These are phyloP conservation scores for Gastrolobium bilobum DNA, from an alignment of 306 rosid genomes.

Conservation along the genomic window DNA sequence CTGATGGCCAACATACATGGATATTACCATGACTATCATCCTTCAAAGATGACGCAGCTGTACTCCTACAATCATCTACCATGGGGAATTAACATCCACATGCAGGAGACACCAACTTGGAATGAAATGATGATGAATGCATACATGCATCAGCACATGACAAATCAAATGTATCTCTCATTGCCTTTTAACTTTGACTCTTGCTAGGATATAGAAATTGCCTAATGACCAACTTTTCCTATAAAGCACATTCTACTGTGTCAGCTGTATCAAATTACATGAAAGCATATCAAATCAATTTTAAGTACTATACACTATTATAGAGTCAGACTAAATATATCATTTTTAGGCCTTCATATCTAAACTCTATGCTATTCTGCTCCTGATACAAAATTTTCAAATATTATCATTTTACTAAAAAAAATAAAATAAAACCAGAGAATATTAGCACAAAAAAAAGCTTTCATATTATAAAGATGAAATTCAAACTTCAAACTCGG, in stretches of 20 bases:
- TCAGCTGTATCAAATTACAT: background rate
- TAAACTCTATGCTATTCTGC: background rate
- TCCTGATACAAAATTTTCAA: background rate
- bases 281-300: background rate
- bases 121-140: slow-evolving; percentile 26
- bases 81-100: slow-evolving; percentile 6
- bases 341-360: background rate
- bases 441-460: background rate
- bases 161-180: background rate
- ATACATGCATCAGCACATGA: background rate
- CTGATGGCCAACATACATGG: slow-evolving; percentile 26
- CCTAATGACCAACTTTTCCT: background rate
- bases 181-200: background rate
- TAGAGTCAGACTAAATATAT: background rate
- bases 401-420: background rate
- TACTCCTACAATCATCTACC: slow-evolving; percentile 30
- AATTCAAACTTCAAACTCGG: background rate
- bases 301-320: background rate
- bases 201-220: background rate
- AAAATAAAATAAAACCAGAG: background rate
- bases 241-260: background rate
- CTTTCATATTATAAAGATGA: background rate
- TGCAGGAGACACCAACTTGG: background rate
- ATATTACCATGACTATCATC: slow-evolving; percentile 26
- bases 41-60: slow-evolving; percentile 26